Percentiles rank a stretch among this genome's conserved stretches.
Conservation (phyloP, 23 red algal species). For the Cyanidiococcus yangmingshanensis region DNA sequence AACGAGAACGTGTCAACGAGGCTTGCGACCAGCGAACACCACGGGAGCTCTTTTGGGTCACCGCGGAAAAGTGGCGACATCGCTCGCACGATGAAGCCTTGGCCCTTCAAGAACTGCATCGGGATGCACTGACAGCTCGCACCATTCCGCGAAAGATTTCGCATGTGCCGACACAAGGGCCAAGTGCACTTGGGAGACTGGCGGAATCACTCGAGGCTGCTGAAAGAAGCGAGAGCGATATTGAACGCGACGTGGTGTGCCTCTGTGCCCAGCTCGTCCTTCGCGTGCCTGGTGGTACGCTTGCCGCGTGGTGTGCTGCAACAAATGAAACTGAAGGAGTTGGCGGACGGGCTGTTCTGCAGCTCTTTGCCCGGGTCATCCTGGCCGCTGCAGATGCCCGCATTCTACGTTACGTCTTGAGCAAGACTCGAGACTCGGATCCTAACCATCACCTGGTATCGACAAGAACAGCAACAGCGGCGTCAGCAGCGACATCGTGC, state of each 20-base stretch:
- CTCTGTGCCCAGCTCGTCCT: not conserved
- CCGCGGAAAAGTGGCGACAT: not conserved
- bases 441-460: not conserved
- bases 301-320: not conserved
- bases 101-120: not conserved
- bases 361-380: not conserved
- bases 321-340: not conserved
- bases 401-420: not conserved
- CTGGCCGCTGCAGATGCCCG: not conserved
- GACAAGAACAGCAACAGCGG: conserved; percentile 8
- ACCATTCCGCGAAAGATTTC: no score
- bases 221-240: not conserved
- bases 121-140: not conserved
- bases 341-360: not conserved
- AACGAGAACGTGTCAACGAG: no score
- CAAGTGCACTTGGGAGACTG: not conserved
- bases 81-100: not conserved
- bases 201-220: not conserved
- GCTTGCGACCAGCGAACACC: no score
- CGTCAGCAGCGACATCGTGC: not conserved
- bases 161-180: no score
- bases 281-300: not conserved
- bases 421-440: no score
- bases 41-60: not conserved
- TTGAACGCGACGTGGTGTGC: not conserved